A percentile compares a stretch with the other conserved stretches of the same genome.
phyloP scores from a whole-genome alignment of 208 protist species.

The Trichomonas tenax region DNA sequence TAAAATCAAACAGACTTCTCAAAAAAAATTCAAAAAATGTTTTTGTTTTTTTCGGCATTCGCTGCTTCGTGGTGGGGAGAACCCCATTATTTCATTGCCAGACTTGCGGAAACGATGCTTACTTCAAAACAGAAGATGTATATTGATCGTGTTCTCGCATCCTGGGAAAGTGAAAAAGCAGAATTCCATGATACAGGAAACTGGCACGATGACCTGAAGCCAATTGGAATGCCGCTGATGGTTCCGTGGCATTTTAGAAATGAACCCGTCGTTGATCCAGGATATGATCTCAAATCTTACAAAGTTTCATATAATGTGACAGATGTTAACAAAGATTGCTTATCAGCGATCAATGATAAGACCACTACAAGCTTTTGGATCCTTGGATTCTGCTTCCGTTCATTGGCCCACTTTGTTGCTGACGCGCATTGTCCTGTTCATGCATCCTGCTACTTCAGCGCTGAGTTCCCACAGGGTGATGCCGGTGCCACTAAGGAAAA shows the following conservation, averaged over 20 bases:
- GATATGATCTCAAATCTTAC: neutral
- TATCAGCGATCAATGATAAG: neutral
- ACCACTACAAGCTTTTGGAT: neutral
- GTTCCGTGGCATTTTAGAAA: neutral
- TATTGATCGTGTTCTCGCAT: neutral
- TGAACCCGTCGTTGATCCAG: neutral
- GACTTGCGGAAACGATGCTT: neutral
- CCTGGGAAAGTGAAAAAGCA: neutral
- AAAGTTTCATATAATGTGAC: neutral
- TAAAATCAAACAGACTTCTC: too few species aligned
- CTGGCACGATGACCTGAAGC: neutral
- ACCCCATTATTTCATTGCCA: neutral
- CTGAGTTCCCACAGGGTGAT: neutral
- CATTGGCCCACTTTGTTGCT: neutral
- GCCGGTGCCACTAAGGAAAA: neutral
- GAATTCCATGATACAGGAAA: neutral
- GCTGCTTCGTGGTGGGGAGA: neutral
- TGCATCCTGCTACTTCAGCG: neutral
- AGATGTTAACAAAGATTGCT: neutral
- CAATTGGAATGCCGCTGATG: neutral
- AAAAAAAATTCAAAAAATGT: neutral
- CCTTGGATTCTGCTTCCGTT: neutral
- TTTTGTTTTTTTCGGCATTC: neutral
- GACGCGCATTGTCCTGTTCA: neutral
- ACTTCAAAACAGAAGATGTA: neutral